phyloP scores from a whole-genome alignment of 2,329 filamentous ascomycete genomes.

The Ascochyta koolunga region DNA sequence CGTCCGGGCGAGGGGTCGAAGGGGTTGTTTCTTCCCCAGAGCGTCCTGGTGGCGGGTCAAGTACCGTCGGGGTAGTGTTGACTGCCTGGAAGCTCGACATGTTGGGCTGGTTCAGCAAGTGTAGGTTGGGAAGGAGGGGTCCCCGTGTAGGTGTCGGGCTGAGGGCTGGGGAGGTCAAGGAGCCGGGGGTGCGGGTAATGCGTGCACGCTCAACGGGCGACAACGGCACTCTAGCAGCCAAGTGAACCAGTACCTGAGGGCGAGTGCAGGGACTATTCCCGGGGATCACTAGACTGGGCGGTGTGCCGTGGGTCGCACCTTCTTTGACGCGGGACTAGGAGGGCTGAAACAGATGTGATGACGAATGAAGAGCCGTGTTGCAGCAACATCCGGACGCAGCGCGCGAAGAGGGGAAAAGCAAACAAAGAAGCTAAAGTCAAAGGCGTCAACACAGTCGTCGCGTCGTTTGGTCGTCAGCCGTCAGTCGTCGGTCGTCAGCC shows the following conservation, averaged over 20 bases:
- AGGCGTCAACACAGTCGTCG: neutral
- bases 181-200: neutral
- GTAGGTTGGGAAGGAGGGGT: neutral
- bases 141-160: slow-evolving; percentile 9
- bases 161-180: slow-evolving; percentile 15
- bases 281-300: slow-evolving; percentile 20
- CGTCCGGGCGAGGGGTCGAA: slow-evolving; percentile 60
- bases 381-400: slow-evolving; percentile 44
- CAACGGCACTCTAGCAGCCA: neutral
- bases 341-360: slow-evolving; percentile 48
- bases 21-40: slow-evolving; percentile 61
- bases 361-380: slow-evolving; percentile 41
- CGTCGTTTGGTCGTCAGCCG: neutral
- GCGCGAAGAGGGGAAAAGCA: slow-evolving; percentile 17
- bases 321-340: slow-evolving; percentile 30
- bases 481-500: slow-evolving; percentile 22
- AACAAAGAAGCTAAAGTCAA: slow-evolving; percentile 9
- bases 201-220: neutral
- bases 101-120: slow-evolving; percentile 8
- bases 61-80: slow-evolving; percentile 60
- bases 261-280: slow-evolving; percentile 1
- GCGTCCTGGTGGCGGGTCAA: slow-evolving; percentile 50
- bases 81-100: slow-evolving; percentile 68
- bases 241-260: slow-evolving; percentile 9
- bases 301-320: slow-evolving; percentile 27